Evolutionary conservation across 108 stramenopile species (phyloP), one percentile per base, ranked within the genome.

Genomic region (Nitzschia sp.): DNA sequence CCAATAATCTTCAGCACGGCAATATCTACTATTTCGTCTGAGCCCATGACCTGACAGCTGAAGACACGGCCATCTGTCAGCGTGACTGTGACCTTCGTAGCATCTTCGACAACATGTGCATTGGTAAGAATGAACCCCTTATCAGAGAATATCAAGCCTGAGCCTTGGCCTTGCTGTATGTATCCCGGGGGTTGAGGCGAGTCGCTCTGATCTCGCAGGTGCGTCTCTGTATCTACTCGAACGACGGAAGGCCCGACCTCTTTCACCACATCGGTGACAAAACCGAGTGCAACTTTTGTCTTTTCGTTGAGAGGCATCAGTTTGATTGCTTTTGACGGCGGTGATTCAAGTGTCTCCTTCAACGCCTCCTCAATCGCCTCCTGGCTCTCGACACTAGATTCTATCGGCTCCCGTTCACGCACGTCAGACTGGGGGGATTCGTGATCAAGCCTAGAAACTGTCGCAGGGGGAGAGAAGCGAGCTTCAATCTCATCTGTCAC

Each of bases 61-160:
- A 79, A 97, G 21, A 89, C 75, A 38, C 94, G 77, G 1, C 96
- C 96, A 79, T 92, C 91, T 9, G 94, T 91, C 47, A 97, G 63
- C 19, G 89, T 88, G 5, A 95, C 86, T 38, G 78, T 85, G 2
- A 96, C 84, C 45, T 83, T 86, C 24, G 70, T 83, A 23, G 89
- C 86, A 46, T 83, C 86, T 70, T 95, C 89, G 19, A 97, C 85
- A 19, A 97, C 96, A 74, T 97, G 96, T 1, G 94, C 94, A 68
- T 97, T 97, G 24, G 96, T 97, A 35, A 95, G 65, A 47, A 97
- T 84, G 53, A 85, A 85, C 25, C 95, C 92, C 56, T 92, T 81
- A 19, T 71, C 49, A 29, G 84, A 82, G 51, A 93, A 84, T 18
- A 97, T 91, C 28, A 96, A 59, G 27, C 96, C 96, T 2, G 92